phyloP scores from a whole-genome alignment of 2,329 filamentous ascomycete species.

The Golovinomyces cichoracearum region DNA sequence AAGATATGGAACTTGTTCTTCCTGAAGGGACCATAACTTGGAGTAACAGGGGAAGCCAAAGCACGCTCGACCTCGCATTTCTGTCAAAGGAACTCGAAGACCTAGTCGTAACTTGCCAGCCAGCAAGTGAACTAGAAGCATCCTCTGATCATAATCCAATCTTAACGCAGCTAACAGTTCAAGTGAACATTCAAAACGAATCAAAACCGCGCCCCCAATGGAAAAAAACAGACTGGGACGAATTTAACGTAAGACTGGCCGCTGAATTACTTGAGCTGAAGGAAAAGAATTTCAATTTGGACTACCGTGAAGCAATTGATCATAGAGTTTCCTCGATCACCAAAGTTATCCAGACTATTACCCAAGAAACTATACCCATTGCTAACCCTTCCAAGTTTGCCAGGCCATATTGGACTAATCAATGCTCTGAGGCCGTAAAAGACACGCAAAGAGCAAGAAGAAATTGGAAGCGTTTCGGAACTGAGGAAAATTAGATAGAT shows the following conservation, averaged over 20 bases:
- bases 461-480: not conserved
- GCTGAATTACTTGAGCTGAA: not conserved
- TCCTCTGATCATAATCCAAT: not conserved
- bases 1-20: not conserved
- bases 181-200: not conserved
- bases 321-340: too few species aligned
- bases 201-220: not conserved
- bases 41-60: not conserved
- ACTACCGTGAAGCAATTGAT: too few species aligned
- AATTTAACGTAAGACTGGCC: not conserved
- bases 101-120: not conserved
- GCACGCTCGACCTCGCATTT: not conserved
- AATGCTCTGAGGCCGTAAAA: not conserved
- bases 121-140: not conserved
- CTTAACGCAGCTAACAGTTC: not conserved
- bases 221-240: conserved; percentile 1
- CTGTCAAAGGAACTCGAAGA: not conserved
- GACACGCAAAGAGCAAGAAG: not conserved
- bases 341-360: too few species aligned
- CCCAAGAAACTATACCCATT: not conserved
- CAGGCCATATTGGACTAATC: not conserved
- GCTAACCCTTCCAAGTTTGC: not conserved
- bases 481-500: not conserved
- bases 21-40: not conserved
- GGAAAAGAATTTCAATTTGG: too few species aligned